These are phyloP conservation scores for Apophysomyces trapeziformis DNA, from an alignment of 371 early-diverging fungal genomes.

Conservation along the genomic window DNA sequence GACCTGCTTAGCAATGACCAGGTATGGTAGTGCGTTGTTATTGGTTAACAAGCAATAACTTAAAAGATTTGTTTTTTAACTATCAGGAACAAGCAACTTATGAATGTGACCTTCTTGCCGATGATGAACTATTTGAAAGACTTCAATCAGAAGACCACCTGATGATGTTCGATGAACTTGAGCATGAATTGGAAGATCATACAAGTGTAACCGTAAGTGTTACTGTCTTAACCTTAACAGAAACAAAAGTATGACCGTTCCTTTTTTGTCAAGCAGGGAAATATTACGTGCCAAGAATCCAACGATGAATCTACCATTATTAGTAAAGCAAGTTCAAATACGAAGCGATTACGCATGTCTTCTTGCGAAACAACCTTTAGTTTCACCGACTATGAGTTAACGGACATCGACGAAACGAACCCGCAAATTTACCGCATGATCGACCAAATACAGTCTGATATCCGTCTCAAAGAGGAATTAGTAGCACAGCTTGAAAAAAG, in stretches of 20 bases:
- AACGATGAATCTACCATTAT: neutral
- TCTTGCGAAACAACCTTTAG: neutral
- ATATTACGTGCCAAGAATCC: too few species aligned
- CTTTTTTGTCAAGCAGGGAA: too few species aligned
- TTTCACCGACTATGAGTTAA: neutral
- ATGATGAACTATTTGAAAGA: slow-evolving; percentile 13
- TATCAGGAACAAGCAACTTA: neutral
- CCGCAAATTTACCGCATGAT: slow-evolving; percentile 50
- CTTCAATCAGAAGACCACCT: slow-evolving; percentile 14
- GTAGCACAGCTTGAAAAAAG: slow-evolving; percentile 59
- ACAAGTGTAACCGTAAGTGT: neutral
- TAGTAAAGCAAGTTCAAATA: neutral
- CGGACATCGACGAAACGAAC: slow-evolving; percentile 15
- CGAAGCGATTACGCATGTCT: neutral
- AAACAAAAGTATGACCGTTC: too few species aligned
- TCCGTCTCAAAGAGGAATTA: slow-evolving; percentile 65
- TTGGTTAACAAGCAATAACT: too few species aligned
- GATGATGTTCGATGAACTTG: slow-evolving; percentile 7
- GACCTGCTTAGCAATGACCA: neutral
- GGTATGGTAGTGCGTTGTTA: neutral
- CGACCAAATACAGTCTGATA: slow-evolving; percentile 69
- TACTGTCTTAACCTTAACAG: too few species aligned
- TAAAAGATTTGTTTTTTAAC: too few species aligned
- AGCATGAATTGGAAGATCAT: slow-evolving; percentile 1
- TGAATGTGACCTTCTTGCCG: slow-evolving; percentile 13